Conservation (phyloP, 345 rosid genomes). For the Populus simonii region DNA sequence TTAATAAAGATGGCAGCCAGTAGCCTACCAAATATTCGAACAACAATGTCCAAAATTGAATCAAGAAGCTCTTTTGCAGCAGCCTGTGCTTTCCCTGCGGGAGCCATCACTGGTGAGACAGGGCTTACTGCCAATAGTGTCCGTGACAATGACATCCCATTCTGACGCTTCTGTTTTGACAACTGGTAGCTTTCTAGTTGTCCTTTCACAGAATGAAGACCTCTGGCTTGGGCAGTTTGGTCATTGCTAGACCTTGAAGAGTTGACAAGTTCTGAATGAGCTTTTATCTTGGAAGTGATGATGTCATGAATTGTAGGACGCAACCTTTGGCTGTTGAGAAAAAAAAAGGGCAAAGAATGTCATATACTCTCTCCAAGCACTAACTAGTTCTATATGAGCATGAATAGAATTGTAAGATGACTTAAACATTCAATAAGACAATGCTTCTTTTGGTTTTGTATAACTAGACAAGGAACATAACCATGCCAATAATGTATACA, state of each 20-base stretch:
- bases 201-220: constrained; percentile 57
- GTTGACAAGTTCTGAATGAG: constrained; percentile 54
- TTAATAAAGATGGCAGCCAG: constrained; percentile 7
- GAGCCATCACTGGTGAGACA: constrained; percentile 94
- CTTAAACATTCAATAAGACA: neutral
- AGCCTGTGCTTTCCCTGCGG: constrained; percentile 88
- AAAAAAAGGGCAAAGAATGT: constrained; percentile 14
- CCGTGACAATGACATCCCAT: constrained; percentile 65
- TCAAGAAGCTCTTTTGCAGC: constrained; percentile 88
- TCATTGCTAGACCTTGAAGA: constrained; percentile 57
- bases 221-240: constrained; percentile 45
- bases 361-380: neutral
- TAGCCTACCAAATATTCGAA: constrained; percentile 80
- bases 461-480: neutral
- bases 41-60: constrained; percentile 77
- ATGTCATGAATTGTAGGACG: constrained; percentile 95
- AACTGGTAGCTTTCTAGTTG: constrained; percentile 64
- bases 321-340: constrained; percentile 74
- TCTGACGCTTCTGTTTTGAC: constrained; percentile 71
- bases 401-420: neutral
- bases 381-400: neutral
- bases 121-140: constrained; percentile 87
- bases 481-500: too few species aligned
- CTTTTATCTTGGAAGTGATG: constrained; percentile 81
- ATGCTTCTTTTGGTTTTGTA: neutral